Evolutionary conservation across 352 stramenopile species (phyloP).

Genomic region (Phytophthora aleatoria): DNA sequence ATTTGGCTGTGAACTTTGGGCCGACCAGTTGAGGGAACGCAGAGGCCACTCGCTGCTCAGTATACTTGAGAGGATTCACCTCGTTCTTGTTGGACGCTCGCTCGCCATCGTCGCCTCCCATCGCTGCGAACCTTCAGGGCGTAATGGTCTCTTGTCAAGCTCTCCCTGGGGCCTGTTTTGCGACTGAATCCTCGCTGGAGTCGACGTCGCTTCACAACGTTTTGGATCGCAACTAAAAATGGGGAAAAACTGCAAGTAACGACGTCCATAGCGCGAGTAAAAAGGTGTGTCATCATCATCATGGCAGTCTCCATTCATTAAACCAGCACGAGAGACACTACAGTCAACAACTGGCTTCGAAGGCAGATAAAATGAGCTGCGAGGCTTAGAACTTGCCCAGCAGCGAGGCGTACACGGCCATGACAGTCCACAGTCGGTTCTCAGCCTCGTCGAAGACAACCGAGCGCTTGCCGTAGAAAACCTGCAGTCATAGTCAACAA

Average conservation of each 20-base stretch:
- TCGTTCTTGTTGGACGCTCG: conserved; percentile 60
- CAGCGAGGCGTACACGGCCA: conserved; percentile 91
- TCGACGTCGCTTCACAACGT: conserved; percentile 21
- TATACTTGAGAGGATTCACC: conserved; percentile 78
- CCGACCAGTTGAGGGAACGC: conserved; percentile 62
- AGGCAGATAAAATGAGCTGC: conserved; percentile 4
- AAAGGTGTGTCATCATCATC: conserved; percentile 5
- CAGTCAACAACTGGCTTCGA: conserved; percentile 1
- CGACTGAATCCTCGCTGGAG: conserved; percentile 12
- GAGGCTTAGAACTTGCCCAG: conserved; percentile 38
- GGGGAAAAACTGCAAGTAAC: conserved; percentile 13
- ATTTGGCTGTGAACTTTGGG: conserved; percentile 83
- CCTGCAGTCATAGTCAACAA: conserved; percentile 31
- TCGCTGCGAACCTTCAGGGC: conserved; percentile 20
- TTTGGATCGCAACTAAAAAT: conserved; percentile 25
- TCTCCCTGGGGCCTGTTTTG: not conserved
- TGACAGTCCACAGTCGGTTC: conserved; percentile 99
- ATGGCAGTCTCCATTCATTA: conserved; percentile 25
- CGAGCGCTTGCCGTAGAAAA: conserved; percentile 96
- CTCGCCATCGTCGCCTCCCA: conserved; percentile 56
- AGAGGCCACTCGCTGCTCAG: conserved; percentile 80
- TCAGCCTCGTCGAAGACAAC: conserved; percentile 98
- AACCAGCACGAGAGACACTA: conserved; percentile 9
- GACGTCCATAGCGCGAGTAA: conserved; percentile 1
- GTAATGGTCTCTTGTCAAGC: not conserved